These are phyloP conservation scores for Dovyalis caffra DNA, from an alignment of 345 rosid species.

Conservation along the genomic window DNA sequence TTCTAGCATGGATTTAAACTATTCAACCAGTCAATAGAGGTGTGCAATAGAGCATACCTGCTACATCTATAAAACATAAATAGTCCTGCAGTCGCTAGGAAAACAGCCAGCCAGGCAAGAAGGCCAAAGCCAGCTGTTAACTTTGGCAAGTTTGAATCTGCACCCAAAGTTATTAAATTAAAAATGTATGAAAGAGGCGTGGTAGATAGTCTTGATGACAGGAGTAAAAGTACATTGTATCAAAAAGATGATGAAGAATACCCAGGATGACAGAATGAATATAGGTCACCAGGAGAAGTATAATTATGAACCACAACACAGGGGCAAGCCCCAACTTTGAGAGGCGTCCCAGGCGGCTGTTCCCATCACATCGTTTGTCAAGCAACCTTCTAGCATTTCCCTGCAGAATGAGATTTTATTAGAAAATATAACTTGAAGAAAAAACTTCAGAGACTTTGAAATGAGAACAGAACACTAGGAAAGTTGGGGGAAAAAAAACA, in stretches of 20 bases:
- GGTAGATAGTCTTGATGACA: constrained; percentile 5
- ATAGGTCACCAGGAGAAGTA: constrained; percentile 63
- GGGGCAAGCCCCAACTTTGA: constrained; percentile 94
- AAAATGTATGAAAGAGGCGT: background rate
- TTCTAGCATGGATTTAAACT: background rate
- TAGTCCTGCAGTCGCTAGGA: constrained; percentile 73
- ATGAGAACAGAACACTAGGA: background rate
- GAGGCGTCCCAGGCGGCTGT: constrained; percentile 62
- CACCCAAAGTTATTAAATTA: constrained; percentile 16
- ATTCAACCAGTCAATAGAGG: background rate
- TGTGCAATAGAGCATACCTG: constrained; percentile 48
- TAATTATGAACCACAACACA: constrained; percentile 61
- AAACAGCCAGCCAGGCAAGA: constrained; percentile 81
- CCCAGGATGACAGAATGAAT: constrained; percentile 72
- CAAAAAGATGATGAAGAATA: constrained; percentile 34
- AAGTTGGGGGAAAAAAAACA: background rate
- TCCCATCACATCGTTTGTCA: constrained; percentile 77
- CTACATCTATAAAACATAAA: constrained; percentile 86
- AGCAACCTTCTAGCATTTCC: constrained; percentile 92
- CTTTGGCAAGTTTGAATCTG: constrained; percentile 80
- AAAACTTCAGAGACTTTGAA: background rate
- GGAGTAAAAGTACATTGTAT: constrained; percentile 13
- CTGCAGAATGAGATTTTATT: constrained; percentile 40
- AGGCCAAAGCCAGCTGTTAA: constrained; percentile 69
- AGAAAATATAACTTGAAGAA: background rate